These are phyloP conservation scores for Vitis rupestris DNA, from an alignment of 164 flowering plant species.

Conservation along the genomic window DNA sequence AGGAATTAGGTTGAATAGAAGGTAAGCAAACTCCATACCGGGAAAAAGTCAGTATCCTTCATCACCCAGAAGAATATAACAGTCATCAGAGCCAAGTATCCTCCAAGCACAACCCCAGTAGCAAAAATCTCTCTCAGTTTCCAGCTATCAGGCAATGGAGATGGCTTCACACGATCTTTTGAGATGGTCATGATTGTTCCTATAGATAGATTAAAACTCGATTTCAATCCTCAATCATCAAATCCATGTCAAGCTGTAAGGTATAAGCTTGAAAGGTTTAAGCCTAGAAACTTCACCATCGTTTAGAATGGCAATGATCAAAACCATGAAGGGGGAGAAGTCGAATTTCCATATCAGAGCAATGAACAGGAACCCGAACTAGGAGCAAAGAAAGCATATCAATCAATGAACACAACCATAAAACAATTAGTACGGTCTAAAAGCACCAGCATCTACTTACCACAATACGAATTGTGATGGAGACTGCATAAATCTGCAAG, in stretches of 20 bases:
- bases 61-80: conserved; percentile 88
- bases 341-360: conserved; percentile 94
- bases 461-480: conserved; percentile 96
- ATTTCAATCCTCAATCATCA: conserved; percentile 6
- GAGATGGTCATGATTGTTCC: conserved; percentile 99
- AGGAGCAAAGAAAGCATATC: not conserved
- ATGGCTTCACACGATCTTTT: conserved; percentile 94
- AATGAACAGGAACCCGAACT: conserved; percentile 93
- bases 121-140: conserved; percentile 91
- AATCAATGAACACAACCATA: not conserved
- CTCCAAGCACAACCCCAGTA: conserved; percentile 89
- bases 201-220: conserved; percentile 10
- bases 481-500: conserved; percentile 89
- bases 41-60: conserved; percentile 71
- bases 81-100: conserved; percentile 89
- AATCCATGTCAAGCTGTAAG: no score
- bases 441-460: conserved; percentile 43
- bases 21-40: conserved; percentile 39
- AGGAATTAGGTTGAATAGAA: no score
- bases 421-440: not conserved
- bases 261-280: no score
- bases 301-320: conserved; percentile 93
- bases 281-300: conserved; percentile 51
- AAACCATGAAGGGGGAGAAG: conserved; percentile 95
- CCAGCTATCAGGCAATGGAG: conserved; percentile 98